These are phyloP conservation scores for Puccinellia tenuiflora DNA, from an alignment of 176 grass and related monocot species.

Conservation along the genomic window DNA sequence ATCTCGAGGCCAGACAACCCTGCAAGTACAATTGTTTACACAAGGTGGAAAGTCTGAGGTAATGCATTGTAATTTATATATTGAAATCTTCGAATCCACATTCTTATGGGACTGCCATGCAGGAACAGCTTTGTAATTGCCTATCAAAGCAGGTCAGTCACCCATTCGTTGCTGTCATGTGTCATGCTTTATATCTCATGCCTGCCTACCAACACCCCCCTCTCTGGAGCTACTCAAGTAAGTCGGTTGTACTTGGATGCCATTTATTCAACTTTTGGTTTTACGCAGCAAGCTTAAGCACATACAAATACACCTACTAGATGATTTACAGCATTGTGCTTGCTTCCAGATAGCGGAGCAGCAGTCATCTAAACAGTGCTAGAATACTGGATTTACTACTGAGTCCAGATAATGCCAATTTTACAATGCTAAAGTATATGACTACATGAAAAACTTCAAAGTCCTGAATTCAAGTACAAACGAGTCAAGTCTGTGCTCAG, in stretches of 20 bases:
- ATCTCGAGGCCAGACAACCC: slow-evolving; percentile 94
- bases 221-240: slow-evolving; percentile 1
- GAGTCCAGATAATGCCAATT: slow-evolving; percentile 1
- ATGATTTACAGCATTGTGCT: neutral
- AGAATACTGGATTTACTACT: neutral
- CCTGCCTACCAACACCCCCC: neutral
- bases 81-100: neutral
- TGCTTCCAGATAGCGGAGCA: neutral
- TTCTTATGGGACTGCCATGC: neutral
- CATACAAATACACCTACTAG: neutral
- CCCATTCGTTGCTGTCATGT: neutral
- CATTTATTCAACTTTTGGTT: neutral
- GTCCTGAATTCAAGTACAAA: slow-evolving; percentile 15
- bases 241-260: neutral
- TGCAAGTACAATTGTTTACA: slow-evolving; percentile 37
- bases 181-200: neutral
- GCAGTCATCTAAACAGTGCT: neutral
- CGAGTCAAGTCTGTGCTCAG: neutral
- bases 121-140: neutral
- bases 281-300: neutral
- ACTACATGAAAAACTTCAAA: slow-evolving; percentile 4
- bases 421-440: slow-evolving; percentile 8
- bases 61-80: slow-evolving; percentile 12
- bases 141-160: neutral
- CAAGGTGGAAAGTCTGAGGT: slow-evolving; percentile 20